phyloP scores from a whole-genome alignment of 495 filamentous ascomycete genomes.

The Tuber umbilicatum region DNA sequence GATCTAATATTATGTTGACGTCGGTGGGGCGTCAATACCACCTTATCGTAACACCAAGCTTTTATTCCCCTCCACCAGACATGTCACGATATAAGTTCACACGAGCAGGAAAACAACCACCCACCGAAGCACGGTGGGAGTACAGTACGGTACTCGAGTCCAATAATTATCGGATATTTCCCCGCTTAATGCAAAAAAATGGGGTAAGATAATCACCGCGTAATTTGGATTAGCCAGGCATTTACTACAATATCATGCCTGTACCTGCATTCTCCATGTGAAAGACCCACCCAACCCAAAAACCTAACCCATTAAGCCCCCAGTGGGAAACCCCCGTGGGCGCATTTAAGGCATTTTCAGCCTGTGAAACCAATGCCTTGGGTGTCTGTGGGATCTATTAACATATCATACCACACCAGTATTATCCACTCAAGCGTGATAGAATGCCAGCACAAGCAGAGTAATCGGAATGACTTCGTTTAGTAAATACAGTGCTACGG shows the following conservation, averaged over 20 bases:
- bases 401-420: no score
- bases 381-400: no score
- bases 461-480: no score
- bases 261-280: conserved; percentile 2
- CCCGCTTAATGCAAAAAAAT: not conserved
- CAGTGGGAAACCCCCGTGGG: not conserved
- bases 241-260: not conserved
- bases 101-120: no score
- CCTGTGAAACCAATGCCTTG: not conserved
- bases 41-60: not conserved
- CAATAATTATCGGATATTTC: no score
- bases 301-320: not conserved
- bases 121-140: no score
- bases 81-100: not conserved
- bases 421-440: not conserved
- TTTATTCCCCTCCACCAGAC: no score
- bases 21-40: not conserved
- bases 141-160: no score
- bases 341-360: not conserved
- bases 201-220: not conserved
- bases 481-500: not conserved
- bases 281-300: not conserved
- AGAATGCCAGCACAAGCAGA: not conserved
- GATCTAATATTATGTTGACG: conserved; percentile 1
- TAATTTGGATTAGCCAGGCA: not conserved